Base-by-base conservation (phyloP, 2,329 filamentous ascomycete genomes). In the Colletotrichum horii region DNA sequence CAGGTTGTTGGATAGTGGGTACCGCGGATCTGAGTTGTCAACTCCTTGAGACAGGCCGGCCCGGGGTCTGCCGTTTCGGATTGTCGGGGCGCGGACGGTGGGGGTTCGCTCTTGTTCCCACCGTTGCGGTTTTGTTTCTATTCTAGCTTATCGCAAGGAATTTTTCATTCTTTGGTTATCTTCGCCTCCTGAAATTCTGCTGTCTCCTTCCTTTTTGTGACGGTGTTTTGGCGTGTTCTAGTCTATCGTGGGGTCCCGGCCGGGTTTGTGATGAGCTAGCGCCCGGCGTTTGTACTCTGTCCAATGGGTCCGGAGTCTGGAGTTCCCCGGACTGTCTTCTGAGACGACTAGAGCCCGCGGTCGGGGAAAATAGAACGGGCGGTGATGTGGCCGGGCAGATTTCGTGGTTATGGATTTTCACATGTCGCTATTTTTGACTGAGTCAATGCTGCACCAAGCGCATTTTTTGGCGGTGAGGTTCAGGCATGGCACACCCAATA, bases 31-130 rank as follows among this genome's bases (percentile, higher is more conserved):
- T 34, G 65, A 66, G 64, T 19, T 67, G 43, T 67, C 65, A 67
- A 64, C 70, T 71, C 71, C 71, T 66, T 74, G 71, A 74, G 71
- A 74, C 71, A 66, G 43, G 34, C 14, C 61, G n/a, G 60, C 26
- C 66, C 48, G 60, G 66, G 66, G 71, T 66, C 11, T n/a, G 32
- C 52, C 24, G 71, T 74, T 71, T 74, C 67, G 71, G 68, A 66
- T 52, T 74, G 60, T 58, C 60, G 71, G 69, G 71, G 66, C 48
- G 48, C 14, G 24, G 58, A 32, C 24, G 22, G 5, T 28, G 22
- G 22, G 52, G 52, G n/a, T 48, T 24, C 56, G 8, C 30, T 43
- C 2, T 26, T 24, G 43, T 66, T 36, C 64, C 28, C 36, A 15
- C 26, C 19, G 64, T 22, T 28, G 12, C 36, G n/a, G 58, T 14